Evolutionary conservation across 1,284 basidiomycete species (phyloP).

Genomic region (Pholiota adiposa): DNA sequence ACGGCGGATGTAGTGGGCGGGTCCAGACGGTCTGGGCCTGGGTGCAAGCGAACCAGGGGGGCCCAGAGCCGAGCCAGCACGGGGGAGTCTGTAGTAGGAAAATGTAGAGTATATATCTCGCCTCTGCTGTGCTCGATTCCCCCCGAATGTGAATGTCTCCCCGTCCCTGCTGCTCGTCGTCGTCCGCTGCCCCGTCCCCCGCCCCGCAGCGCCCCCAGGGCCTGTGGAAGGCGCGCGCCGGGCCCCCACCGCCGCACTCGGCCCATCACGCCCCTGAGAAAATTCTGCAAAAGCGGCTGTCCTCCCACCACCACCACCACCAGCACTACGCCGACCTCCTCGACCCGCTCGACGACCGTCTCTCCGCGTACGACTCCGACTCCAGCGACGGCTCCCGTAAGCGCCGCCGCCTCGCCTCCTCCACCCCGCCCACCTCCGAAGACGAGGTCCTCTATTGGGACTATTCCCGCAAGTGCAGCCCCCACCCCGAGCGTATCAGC

Average conservation of each 20-base stretch:
- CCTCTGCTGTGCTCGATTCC: constrained; percentile 7
- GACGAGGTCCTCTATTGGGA: constrained; percentile 40
- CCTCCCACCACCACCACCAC: constrained; percentile 12
- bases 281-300: constrained; percentile 13
- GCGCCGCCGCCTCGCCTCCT: constrained; percentile 17
- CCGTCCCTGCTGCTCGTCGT: constrained; percentile 10
- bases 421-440: constrained; percentile 31
- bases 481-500: constrained; percentile 28
- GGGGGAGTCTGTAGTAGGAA: background rate
- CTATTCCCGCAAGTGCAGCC: constrained; percentile 32
- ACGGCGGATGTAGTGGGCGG: constrained; percentile 15
- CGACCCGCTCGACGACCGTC: constrained; percentile 15
- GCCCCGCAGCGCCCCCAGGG: constrained; percentile 43
- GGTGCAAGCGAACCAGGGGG: constrained; percentile 15
- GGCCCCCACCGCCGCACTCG: constrained; percentile 25
- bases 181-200: constrained; percentile 4
- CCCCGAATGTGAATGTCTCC: constrained; percentile 13
- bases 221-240: constrained; percentile 53
- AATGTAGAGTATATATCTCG: constrained; percentile 7
- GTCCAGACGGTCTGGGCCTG: constrained; percentile 8
- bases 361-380: constrained; percentile 14
- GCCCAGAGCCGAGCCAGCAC: constrained; percentile 18
- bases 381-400: constrained; percentile 18
- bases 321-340: constrained; percentile 6
- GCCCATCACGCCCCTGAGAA: too few species aligned